These are phyloP conservation scores for Lasiodiplodia sp. DNA, from an alignment of 2,329 filamentous ascomycete species.

Conservation along the genomic window DNA sequence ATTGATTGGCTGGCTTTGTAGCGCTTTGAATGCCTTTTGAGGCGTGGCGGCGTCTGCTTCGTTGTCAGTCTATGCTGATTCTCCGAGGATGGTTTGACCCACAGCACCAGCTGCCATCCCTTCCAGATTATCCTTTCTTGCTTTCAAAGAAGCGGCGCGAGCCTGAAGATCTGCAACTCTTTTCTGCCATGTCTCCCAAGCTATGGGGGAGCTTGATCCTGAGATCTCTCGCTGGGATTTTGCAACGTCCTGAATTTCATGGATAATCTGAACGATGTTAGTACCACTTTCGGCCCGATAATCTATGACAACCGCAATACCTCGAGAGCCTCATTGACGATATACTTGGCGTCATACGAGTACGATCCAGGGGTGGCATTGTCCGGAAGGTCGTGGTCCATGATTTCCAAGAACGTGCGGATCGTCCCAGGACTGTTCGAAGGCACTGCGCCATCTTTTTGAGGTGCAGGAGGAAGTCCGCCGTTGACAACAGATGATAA, in stretches of 20 bases:
- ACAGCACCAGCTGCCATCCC: slow-evolving; percentile 15
- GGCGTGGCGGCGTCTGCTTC: slow-evolving; percentile 2
- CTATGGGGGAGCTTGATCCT: background rate
- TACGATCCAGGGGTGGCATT: background rate
- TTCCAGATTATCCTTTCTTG: slow-evolving; percentile 7
- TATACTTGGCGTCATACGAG: slow-evolving; percentile 13
- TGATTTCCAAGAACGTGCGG: slow-evolving; percentile 11
- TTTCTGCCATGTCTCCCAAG: background rate
- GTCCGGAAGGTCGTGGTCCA: slow-evolving; percentile 1
- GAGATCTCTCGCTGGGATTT: slow-evolving; percentile 4
- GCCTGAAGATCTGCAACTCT: background rate
- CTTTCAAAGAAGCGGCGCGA: slow-evolving; percentile 3
- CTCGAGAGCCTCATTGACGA: slow-evolving; percentile 4
- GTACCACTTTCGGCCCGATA: background rate
- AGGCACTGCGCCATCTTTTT: background rate
- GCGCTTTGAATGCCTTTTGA: background rate
- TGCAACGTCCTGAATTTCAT: background rate
- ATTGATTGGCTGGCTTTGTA: background rate
- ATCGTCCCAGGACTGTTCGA: background rate
- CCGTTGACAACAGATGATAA: background rate
- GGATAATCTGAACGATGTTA: background rate
- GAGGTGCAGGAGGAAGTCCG: background rate
- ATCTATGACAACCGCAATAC: background rate
- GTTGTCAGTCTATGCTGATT: background rate
- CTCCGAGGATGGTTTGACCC: background rate